Evolutionary conservation across 768 basidiomycete species (phyloP), one percentile per base, ranked within the genome.

Genomic region (Tulasnella sp.): DNA sequence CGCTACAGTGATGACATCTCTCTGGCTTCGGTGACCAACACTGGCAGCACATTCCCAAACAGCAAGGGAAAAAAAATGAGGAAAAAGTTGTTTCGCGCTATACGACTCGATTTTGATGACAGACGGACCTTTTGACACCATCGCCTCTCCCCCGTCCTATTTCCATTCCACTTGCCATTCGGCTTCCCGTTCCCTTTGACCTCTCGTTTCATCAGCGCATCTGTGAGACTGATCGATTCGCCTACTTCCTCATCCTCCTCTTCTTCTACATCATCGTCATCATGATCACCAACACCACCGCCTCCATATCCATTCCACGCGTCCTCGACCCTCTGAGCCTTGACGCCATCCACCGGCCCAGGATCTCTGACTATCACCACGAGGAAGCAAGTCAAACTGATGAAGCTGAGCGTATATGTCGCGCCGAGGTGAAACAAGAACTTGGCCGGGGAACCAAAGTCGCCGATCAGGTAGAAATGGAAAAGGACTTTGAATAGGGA

Each of bases 11-110:
- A 66, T 91, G 88, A 1, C 86, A 71, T 49, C 89, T 75, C 64
- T 89, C 87, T 3, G 87, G 85, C 70, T 85, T 88, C 0, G 85
- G 82, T 51, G 79, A 80, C 80, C 80, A 85, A 67, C 88, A 92
- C 61, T 81, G 72, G 51, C 82, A 81, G 5, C 34, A 7, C 60
- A 31, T 17, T 49, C 29, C 60, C 27, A 31, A 27, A 59, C n/a
- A n/a, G n/a, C n/a, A n/a, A n/a, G n/a, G n/a, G n/a, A n/a, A n/a
- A n/a, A n/a, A n/a, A n/a, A n/a, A n/a, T n/a, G n/a, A n/a, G n/a
- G n/a, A n/a, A n/a, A n/a, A n/a, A n/a, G n/a, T n/a, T n/a, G n/a
- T n/a, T n/a, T n/a, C n/a, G n/a, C n/a, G n/a, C 60, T 34, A 34
- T 25, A 12, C 10, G 25, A 31, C 34, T 45, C 24, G n/a, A 25